Conservation (phyloP, 2,329 filamentous ascomycete genomes). For the Xylaria sp. region DNA sequence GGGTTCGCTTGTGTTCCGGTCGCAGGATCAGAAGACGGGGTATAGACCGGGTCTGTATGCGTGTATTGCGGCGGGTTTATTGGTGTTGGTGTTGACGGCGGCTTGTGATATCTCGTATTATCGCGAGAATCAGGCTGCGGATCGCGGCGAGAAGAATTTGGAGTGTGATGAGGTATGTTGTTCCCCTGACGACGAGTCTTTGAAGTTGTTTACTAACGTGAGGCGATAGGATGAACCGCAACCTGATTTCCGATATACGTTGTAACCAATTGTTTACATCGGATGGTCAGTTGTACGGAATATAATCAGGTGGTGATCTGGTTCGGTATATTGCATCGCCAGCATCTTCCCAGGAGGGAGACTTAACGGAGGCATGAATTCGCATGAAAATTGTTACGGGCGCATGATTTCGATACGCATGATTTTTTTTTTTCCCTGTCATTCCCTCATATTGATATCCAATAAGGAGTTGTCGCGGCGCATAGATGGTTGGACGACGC, state of each 20-base stretch:
- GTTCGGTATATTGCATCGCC: slow-evolving; percentile 5
- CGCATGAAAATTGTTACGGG: neutral
- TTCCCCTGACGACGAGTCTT: neutral
- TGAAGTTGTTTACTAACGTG: slow-evolving; percentile 5
- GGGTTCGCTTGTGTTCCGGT: slow-evolving; percentile 65
- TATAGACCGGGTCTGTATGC: slow-evolving; percentile 53
- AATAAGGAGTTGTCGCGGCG: too few relatives aligned
- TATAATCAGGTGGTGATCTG: too few relatives aligned
- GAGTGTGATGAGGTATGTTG: slow-evolving; percentile 46
- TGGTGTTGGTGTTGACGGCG: slow-evolving; percentile 43
- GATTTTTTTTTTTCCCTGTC: neutral
- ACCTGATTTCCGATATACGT: slow-evolving; percentile 38
- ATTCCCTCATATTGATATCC: too few relatives aligned
- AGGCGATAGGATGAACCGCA: slow-evolving; percentile 33
- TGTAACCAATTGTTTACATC: slow-evolving; percentile 23
- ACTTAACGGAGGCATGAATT: too few relatives aligned
- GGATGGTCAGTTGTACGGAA: neutral
- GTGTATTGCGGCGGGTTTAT: slow-evolving; percentile 46
- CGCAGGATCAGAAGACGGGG: slow-evolving; percentile 44
- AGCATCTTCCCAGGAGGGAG: neutral
- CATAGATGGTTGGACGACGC: too few relatives aligned
- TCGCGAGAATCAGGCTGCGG: slow-evolving; percentile 44
- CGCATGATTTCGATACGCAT: neutral
- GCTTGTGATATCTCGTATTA: slow-evolving; percentile 39
- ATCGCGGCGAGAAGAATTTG: slow-evolving; percentile 47